Base-by-base conservation (phyloP, 768 basidiomycete genomes). In the Lactarius indigo region DNA sequence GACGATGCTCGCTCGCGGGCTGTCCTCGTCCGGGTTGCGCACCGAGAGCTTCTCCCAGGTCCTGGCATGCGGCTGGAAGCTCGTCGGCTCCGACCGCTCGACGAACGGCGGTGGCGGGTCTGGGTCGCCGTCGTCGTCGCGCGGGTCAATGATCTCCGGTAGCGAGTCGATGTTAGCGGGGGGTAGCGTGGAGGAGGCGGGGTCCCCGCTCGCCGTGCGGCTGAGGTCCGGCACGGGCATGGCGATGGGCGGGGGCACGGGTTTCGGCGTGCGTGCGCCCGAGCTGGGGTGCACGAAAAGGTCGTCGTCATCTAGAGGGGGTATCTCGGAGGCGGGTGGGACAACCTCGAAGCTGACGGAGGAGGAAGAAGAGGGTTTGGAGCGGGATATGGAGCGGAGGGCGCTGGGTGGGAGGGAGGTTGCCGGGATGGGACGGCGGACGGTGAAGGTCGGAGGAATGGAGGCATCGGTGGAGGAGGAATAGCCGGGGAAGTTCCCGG, bases 1-100 rank as follows among this genome's bases (percentile, higher is more conserved):
- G 56, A 78, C 67, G 35, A 76, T 69, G 61, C 76, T 77, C 54
- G 69, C 59, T 13, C 68, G 63, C 39, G 62, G 62, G 39, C 69
- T 69, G 54, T 35, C 65, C 8, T 33, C 37, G 13, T 71, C 69
- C 8, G 58, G 61, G 42, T 71, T 66, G 41, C 44, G 61, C 26
- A 63, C 63, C 23, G 57, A 8, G 20, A 68, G 63, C 7, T 68
- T 66, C 56, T 72, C 72, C 65, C 65, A 64, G 57, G 61, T 10
- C 15, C 55, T 41, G 33, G 47, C n/a, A 2, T 59, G 66, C 1
- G 68, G 68, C 13, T 66, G 66, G 50, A 57, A 44, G 30, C 57
- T 39, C 5, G 63, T 42, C 47, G 30, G 23, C 17, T 20, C 57
- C 31, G 20, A 42, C 4, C 4, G 52, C 58, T 59, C 65, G 35